Evolutionary conservation across 2,329 filamentous ascomycete genomes (phyloP).

Genomic region (Neurospora sp.): DNA sequence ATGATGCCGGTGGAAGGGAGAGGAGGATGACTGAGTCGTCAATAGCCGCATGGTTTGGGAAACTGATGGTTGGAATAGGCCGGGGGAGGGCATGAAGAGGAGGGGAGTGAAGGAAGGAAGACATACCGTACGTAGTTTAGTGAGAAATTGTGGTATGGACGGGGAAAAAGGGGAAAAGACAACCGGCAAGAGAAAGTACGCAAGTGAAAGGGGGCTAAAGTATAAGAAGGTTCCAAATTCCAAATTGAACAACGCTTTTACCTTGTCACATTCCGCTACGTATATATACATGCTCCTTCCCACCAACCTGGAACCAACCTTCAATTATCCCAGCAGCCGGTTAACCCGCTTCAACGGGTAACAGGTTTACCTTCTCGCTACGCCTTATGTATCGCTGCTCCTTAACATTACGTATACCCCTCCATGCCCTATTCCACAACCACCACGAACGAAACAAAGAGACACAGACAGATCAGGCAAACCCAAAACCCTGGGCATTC

Average conservation of each 20-base stretch:
- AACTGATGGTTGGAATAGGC: too few relatives aligned
- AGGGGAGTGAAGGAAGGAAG: too few relatives aligned
- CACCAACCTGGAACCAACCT: not conserved
- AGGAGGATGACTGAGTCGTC: too few relatives aligned
- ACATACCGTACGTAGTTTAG: too few relatives aligned
- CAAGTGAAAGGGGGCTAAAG: not conserved
- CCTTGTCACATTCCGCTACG: not conserved
- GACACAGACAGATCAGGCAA: conserved; percentile 39
- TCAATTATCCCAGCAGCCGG: not conserved
- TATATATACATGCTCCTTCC: not conserved
- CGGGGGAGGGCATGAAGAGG: too few relatives aligned
- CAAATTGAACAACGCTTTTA: not conserved
- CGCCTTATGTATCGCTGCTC: not conserved
- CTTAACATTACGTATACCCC: not conserved
- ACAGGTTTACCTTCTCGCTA: not conserved
- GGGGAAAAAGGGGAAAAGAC: too few relatives aligned
- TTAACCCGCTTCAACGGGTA: not conserved
- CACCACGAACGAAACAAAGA: not conserved
- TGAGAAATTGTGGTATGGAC: too few relatives aligned
- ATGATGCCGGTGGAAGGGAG: too few relatives aligned
- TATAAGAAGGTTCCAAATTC: not conserved
- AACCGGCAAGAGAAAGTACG: too few relatives aligned
- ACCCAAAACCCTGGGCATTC: conserved; percentile 83
- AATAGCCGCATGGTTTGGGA: too few relatives aligned
- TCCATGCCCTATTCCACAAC: not conserved